phyloP scores from a whole-genome alignment of 176 grass and related monocot species.

The Chrysopogon serrulatus region DNA sequence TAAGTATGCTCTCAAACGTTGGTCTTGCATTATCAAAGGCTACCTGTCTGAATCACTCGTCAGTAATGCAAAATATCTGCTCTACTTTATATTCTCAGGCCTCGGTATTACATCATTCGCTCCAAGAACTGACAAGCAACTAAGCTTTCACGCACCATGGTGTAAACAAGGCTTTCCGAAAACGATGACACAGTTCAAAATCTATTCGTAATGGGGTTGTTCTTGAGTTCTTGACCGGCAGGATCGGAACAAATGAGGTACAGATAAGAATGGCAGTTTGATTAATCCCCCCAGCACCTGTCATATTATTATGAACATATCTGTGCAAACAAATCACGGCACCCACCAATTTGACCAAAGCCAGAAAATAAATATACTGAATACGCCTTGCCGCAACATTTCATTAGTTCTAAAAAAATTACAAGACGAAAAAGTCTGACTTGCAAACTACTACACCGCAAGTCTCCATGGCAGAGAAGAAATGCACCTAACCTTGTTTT shows the following conservation, averaged over 20 bases:
- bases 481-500: background rate
- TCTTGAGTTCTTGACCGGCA: conserved; percentile 8
- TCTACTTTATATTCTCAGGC: conserved; percentile 7
- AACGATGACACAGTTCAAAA: background rate
- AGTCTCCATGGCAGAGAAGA: background rate
- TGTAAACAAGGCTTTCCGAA: background rate
- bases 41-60: conserved; percentile 14
- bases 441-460: background rate
- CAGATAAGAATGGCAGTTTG: background rate
- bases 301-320: background rate
- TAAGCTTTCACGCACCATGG: conserved; percentile 26
- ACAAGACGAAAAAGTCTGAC: background rate
- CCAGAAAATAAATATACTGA: background rate
- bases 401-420: background rate
- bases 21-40: conserved; percentile 19
- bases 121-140: background rate
- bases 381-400: background rate
- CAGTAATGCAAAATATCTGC: conserved; percentile 32
- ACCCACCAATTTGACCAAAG: background rate
- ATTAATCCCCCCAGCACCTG: background rate
- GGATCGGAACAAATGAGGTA: background rate
- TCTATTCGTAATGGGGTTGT: background rate
- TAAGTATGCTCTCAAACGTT: conserved; percentile 23
- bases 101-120: background rate
- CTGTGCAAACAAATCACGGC: background rate